Conservation (phyloP, 129 eudicot species). For the Saposhnikovia divaricata region DNA sequence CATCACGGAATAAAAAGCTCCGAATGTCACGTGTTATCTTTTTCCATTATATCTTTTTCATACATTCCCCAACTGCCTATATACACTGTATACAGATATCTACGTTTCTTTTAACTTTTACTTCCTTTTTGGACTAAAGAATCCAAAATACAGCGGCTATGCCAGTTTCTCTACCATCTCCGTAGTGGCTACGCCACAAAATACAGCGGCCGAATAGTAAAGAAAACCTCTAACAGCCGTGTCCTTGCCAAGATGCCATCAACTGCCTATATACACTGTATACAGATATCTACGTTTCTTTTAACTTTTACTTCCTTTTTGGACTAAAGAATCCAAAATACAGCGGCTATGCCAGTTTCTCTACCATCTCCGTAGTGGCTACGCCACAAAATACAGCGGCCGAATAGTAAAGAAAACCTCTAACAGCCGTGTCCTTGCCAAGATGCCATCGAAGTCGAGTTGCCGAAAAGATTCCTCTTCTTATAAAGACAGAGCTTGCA, state of each 20-base stretch:
- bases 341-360: not conserved
- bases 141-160: not conserved
- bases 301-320: not conserved
- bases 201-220: conserved; percentile 53
- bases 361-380: conserved; percentile 40
- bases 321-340: not conserved
- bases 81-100: not conserved
- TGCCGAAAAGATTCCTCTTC: conserved; percentile 20
- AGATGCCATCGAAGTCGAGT: conserved; percentile 34
- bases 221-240: conserved; percentile 42
- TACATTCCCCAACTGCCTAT: not conserved
- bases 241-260: conserved; percentile 27
- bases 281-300: not conserved
- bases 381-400: conserved; percentile 75
- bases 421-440: conserved; percentile 38
- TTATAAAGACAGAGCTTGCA: not conserved
- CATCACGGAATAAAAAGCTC: not conserved
- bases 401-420: conserved; percentile 35
- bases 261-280: conserved; percentile 5
- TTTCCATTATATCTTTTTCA: not conserved
- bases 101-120: not conserved
- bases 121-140: not conserved
- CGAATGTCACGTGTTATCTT: not conserved
- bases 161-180: conserved; percentile 1
- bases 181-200: conserved; percentile 74